Percentiles rank a stretch among this genome's conserved stretches.
Conservation (phyloP, 768 basidiomycete species). For the Lactarius pseudohatsudake region DNA sequence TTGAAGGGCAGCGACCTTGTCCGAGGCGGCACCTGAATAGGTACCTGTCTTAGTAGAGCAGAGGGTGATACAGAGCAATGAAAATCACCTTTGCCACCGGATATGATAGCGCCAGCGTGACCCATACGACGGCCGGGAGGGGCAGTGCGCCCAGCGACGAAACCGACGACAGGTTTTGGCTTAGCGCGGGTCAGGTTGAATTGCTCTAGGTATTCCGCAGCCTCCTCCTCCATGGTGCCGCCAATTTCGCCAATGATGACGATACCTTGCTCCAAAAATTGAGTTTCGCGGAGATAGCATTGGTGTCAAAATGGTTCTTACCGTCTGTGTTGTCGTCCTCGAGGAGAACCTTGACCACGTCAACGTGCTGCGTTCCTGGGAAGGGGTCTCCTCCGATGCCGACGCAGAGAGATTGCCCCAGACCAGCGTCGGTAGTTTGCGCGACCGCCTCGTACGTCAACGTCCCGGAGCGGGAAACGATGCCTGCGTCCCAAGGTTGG, state of each 20-base stretch:
- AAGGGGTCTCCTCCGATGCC: conserved; percentile 98
- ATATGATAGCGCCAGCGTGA: conserved; percentile 97
- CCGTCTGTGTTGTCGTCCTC: conserved; percentile 93
- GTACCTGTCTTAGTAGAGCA: neutral
- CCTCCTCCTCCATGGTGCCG: conserved; percentile 99
- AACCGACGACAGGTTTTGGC: conserved; percentile 96
- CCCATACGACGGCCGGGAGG: conserved; percentile 99
- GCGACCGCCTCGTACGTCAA: conserved; percentile 98
- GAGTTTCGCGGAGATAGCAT: conserved; percentile 11
- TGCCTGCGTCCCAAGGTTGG: conserved; percentile 49
- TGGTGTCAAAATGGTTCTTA: conserved; percentile 31
- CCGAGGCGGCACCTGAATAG: conserved; percentile 79
- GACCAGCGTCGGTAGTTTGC: conserved; percentile 92
- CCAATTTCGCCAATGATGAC: conserved; percentile 99
- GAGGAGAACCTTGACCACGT: conserved; percentile 95
- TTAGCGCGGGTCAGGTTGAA: conserved; percentile 85
- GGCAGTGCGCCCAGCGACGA: conserved; percentile 97
- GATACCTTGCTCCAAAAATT: conserved; percentile 56
- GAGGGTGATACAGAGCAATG: neutral
- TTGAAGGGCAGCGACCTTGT: conserved; percentile 91
- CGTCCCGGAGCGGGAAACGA: conserved; percentile 93
- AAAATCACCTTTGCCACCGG: conserved; percentile 85
- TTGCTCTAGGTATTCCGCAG: conserved; percentile 90
- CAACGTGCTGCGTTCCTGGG: conserved; percentile 93
- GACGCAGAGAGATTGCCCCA: conserved; percentile 94